Base-by-base conservation (phyloP, 2,329 filamentous ascomycete species). In the Colletotrichum nymphaeae region DNA sequence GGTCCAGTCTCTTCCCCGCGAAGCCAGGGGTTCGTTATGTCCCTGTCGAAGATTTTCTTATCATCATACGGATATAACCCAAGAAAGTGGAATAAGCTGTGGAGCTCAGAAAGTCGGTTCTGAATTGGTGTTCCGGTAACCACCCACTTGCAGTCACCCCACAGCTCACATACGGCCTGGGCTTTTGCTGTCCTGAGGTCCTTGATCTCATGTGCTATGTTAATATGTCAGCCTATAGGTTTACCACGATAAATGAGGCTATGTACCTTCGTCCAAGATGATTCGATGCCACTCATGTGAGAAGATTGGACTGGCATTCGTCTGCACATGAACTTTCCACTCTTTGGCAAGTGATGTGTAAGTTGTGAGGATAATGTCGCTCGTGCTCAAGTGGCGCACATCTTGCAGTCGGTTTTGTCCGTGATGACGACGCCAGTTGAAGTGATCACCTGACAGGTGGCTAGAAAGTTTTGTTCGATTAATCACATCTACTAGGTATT, bases 161-260 rank as follows among this genome's bases (percentile, higher is more conserved):
- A 24, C 1, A 53, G 49, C 22, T 53, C 49, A 53, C 49, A 53
- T 6, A 53, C 14, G 9, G 49, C 49, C 26, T 53, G 49, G 4
- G 49, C n/a, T 53, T 53, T 53, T 53, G 49, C 49, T 26, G 22
- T 53, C 4, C 19, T 53, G 12, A 53, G 22, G 49, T 53, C 24
- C 49, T 53, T 53, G 5, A 53, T 53, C 49, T 53, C 49, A 53
- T 53, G 24, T 26, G 9, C n/a, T 26, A 9, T 53, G 12, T 24
- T 14, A 1, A 53, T 22, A 24, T 24, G 3, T 53, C 49, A 53
- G n/a, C 9, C 8, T 22, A 9, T 3, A 26, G 2, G 8, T 11
- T 53, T 5, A 14, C 0, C n/a, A 24, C 8, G 1, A 53, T 9
- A 14, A 53, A 1, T 0, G 12, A 53, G 22, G n/a, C 4, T n/a